Percentiles rank a stretch among this genome's conserved stretches.
Evolutionary conservation across 208 protist species (phyloP).

Genomic region (Leishmania tarentolae): DNA sequence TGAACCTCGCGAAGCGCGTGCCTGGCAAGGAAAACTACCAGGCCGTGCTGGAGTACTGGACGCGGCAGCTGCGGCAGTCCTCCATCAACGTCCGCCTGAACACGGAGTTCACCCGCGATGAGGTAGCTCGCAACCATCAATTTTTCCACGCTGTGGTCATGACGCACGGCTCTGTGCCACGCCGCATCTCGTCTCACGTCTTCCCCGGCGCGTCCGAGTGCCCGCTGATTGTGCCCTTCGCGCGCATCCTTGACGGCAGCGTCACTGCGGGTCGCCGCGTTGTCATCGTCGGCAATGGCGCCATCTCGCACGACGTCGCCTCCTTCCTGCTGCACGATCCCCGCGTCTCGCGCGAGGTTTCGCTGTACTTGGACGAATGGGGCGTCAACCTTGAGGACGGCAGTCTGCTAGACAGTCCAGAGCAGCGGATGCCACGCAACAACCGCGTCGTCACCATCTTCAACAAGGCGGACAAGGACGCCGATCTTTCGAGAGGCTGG

Average conservation of each 20-base stretch:
- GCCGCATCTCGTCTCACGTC: constrained; percentile 63
- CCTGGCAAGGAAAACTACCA: constrained; percentile 95
- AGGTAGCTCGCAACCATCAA: constrained; percentile 79
- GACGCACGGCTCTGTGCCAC: constrained; percentile 67
- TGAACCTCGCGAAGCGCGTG: constrained; percentile 94
- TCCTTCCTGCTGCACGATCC: constrained; percentile 86
- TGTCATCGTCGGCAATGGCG: constrained; percentile 83
- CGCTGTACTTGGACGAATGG: constrained; percentile 81
- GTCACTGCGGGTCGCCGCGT: constrained; percentile 79
- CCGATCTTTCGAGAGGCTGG: constrained; percentile 74
- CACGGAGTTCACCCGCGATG: constrained; percentile 77
- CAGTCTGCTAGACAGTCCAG: constrained; percentile 28
- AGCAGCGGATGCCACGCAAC: constrained; percentile 57
- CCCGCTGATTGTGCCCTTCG: constrained; percentile 70
- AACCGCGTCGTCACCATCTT: constrained; percentile 82
- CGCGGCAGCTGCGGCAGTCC: constrained; percentile 71
- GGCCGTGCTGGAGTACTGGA: constrained; percentile 91
- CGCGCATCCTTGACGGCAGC: constrained; percentile 79
- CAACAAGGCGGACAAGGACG: constrained; percentile 78
- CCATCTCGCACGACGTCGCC: constrained; percentile 84
- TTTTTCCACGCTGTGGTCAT: constrained; percentile 87
- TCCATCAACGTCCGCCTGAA: constrained; percentile 79
- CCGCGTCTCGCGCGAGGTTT: constrained; percentile 67
- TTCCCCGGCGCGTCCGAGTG: constrained; percentile 71
- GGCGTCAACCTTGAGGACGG: constrained; percentile 81